Base-by-base conservation (phyloP, 148 eudicot species). In the Rhododendron molle region DNA sequence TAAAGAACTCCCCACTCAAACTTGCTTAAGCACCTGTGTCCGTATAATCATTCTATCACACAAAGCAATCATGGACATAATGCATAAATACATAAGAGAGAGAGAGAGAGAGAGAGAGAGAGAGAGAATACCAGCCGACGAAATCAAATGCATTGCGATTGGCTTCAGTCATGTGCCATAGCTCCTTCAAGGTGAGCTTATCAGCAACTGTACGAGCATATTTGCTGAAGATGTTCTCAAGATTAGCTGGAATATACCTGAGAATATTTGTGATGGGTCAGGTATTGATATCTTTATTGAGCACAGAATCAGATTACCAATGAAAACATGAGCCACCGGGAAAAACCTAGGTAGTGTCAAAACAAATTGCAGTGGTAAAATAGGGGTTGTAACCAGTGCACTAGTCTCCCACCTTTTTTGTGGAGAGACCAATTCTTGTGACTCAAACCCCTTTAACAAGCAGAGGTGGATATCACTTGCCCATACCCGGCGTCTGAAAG, bases 171-270 rank as follows among this genome's bases (percentile, higher is more conserved):
- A 95, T 95, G 46, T 83, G 76, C 96, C 98, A 95, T 3, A 95
- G 12, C 83, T 95, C 96, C 44, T 90, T 88, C 11, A 89, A 83
- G 0, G 88, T 85, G 30, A 95, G 93, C 88, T 93, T 95, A 67
- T 92, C 95, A 1, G 93, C 93, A 28, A 71, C 54, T 0, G 94
- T 94, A 14, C 81, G 88, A 5, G 91, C 91, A 58, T 92, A 92
- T 86, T 95, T 93, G 93, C 98, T 95, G 78, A 95, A 95, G 7
- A 92, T 88, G 89, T 95, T 93, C 92, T 95, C 98, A 9, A 94
- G 81, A 86, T 93, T 89, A 7, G 90, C 91, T 7, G 98, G 98
- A 40, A 85, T 84, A 83, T 83, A 94, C 94, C 98, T 95, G 86
- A 77, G 80, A 76, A 82, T 36, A 7, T 74, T 34, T 18, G 43